Percentiles rank a stretch among this genome's conserved stretches.
phyloP scores from a whole-genome alignment of 2,329 filamentous ascomycete species.

The Pyricularia grisea region DNA sequence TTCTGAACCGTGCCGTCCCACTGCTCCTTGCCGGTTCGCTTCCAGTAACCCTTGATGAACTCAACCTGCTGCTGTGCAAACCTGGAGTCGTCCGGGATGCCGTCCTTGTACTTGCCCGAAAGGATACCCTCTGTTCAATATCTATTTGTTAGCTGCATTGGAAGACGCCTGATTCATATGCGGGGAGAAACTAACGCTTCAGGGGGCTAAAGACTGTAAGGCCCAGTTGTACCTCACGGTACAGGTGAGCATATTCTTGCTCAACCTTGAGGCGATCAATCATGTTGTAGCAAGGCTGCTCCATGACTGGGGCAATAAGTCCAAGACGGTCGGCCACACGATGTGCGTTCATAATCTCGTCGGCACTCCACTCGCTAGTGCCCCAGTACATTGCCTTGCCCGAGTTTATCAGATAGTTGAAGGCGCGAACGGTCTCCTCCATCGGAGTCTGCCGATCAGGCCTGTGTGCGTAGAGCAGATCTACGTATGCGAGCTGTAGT shows the following conservation, averaged over 20 bases:
- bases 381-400: slow-evolving; percentile 67
- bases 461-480: slow-evolving; percentile 61
- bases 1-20: slow-evolving; percentile 43
- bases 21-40: slow-evolving; percentile 40
- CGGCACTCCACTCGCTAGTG: slow-evolving; percentile 61
- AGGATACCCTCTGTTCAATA: slow-evolving; percentile 32
- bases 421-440: slow-evolving; percentile 61
- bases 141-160: slow-evolving; percentile 10
- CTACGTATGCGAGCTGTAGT: slow-evolving; percentile 51
- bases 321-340: slow-evolving; percentile 48
- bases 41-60: slow-evolving; percentile 44
- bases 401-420: slow-evolving; percentile 59
- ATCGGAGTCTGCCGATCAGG: slow-evolving; percentile 60
- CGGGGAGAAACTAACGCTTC: slow-evolving; percentile 14
- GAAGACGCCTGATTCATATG: not conserved
- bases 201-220: slow-evolving; percentile 45
- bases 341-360: slow-evolving; percentile 56
- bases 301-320: slow-evolving; percentile 53
- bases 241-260: slow-evolving; percentile 45
- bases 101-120: slow-evolving; percentile 56
- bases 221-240: slow-evolving; percentile 45
- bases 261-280: slow-evolving; percentile 45
- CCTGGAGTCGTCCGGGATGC: slow-evolving; percentile 50
- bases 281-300: slow-evolving; percentile 62
- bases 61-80: slow-evolving; percentile 46